Evolutionary conservation across 139 green algal species (phyloP), one percentile per base, ranked within the genome.

Genomic region (Monoraphidium neglectum): DNA sequence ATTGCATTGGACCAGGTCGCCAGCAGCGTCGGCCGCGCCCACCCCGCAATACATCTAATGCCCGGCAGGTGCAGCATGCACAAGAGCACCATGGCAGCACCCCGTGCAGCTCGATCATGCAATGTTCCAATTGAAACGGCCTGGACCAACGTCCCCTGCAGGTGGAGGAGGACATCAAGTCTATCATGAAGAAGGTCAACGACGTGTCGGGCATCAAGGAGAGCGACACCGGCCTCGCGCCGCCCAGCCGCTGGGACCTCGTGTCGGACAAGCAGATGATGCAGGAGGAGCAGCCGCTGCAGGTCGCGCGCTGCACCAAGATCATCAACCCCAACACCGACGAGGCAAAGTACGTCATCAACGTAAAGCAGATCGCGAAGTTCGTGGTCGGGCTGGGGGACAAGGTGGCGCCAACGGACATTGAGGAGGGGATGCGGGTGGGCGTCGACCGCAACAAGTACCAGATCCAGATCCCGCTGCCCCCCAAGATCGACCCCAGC

Each of bases 361-460:
- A 99, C 82, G 96, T 99, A n/a, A 99, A 99, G 87, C 97, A 99
- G 84, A 99, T 99, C 70, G 97, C 97, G 32, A 99, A 99, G 91
- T 99, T 99, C 86, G 97, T 99, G 38, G 97, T 99, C 60, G 95
- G 94, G 0, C 85, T 99, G 59, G 97, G 97, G 0, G 96, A 99
- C 77, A 92, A 94, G 53, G 97, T 99, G 12, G 92, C 97, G 1
- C 96, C 97, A 10, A 99, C 97, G 28, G 97, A 99, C 80, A 97
- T 99, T 60, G 97, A 99, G 77, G 97, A 99, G 85, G 97, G 97
- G 59, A 99, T 99, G 97, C 91, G 97, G 8, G 97, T 99, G 13
- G 96, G 96, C 13, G 96, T 99, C 65, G 96, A 99, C 87, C 89
- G 96, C 12, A 97, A 87, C 68, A 99, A 99, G 82, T 99, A 99